Percentiles rank a stretch among this genome's conserved stretches.
Evolutionary conservation across 225 moss, liverwort and hornwort species (phyloP).

Genomic region (Anthoceros angustus): DNA sequence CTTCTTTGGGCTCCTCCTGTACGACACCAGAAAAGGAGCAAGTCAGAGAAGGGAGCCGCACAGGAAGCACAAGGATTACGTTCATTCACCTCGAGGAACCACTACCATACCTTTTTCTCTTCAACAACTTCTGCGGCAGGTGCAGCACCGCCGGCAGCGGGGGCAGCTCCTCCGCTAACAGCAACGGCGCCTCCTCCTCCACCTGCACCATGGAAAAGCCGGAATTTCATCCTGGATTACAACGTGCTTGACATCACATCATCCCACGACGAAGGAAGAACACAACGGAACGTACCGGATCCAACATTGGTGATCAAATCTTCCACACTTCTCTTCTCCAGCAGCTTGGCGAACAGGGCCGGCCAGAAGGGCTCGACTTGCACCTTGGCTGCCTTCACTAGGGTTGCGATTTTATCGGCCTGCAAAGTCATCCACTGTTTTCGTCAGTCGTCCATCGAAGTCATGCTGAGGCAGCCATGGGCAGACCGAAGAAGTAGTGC

Average conservation of each 20-base stretch:
- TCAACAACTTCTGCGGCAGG: slow-evolving; percentile 25
- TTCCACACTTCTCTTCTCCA: slow-evolving; percentile 61
- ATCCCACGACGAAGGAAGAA: not conserved
- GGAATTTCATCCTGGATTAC: not conserved
- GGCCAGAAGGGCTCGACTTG: slow-evolving; percentile 61
- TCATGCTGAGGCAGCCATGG: too few relatives aligned
- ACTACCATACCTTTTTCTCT: slow-evolving; percentile 20
- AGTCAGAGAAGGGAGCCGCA: not conserved
- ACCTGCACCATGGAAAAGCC: slow-evolving; percentile 13
- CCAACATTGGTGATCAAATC: slow-evolving; percentile 76
- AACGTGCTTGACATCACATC: too few relatives aligned
- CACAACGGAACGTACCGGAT: slow-evolving; percentile 23
- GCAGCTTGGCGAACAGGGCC: slow-evolving; percentile 64
- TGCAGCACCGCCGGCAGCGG: slow-evolving; percentile 27
- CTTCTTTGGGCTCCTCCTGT: slow-evolving; percentile 55
- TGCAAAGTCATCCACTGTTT: slow-evolving; percentile 10
- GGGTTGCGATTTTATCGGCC: slow-evolving; percentile 53
- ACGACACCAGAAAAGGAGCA: not conserved
- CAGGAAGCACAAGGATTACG: not conserved
- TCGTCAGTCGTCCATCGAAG: too few relatives aligned
- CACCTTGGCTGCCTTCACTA: slow-evolving; percentile 55
- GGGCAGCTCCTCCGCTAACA: slow-evolving; percentile 37
- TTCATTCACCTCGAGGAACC: not conserved
- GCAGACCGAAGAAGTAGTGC: too few relatives aligned
- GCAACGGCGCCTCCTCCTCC: slow-evolving; percentile 50